Evolutionary conservation across 371 early-diverging fungal species (phyloP), one percentile per base, ranked within the genome.

Genomic region (Mortierella sp.): DNA sequence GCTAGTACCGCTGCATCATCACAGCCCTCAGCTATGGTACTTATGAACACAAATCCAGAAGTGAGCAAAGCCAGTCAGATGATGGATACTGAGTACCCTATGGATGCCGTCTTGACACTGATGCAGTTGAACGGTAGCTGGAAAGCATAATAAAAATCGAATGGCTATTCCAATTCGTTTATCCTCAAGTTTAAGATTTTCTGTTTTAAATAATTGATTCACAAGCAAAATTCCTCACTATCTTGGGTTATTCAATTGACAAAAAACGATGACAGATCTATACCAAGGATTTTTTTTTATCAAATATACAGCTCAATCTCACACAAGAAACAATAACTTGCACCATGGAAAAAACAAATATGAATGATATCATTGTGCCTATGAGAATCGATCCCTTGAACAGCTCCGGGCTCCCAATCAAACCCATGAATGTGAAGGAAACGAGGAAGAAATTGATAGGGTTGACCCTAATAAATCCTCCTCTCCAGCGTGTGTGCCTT

Each of bases 71-170:
- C 29, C 51, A 49, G 34, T 28, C 70, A 69, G 43, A 47, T 45
- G 49, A 9, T 66, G 68, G 78, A 77, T 34, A 69, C 81, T 22
- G 89, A 89, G 56, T 88, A 86, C 40, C 88, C 89, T 0, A 87
- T 89, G 87, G 89, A 89, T 75, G 89, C 89, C 28, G 89, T 89
- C 28, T 73, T 89, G 60, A 89, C 89, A 8, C 51, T 89, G 63
- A 89, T 89, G 89, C 89, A 89, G 65, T 61, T 89, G 37, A 89
- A 89, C 61, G 87, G 87, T 43, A 87, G 88, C 23, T 88, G 88
- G 88, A 84, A 87, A 66, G 87, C 75, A 66, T 75, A 69, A 64
- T 57, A 57, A 53, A 53, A 28, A 13, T 4, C 9, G 9, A 9
- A 40, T 9, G 40, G 40, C 40, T 28, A 29, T 10, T 13, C 2